Base-by-base conservation (phyloP, 768 basidiomycete genomes). In the Scleroderma bovista region DNA sequence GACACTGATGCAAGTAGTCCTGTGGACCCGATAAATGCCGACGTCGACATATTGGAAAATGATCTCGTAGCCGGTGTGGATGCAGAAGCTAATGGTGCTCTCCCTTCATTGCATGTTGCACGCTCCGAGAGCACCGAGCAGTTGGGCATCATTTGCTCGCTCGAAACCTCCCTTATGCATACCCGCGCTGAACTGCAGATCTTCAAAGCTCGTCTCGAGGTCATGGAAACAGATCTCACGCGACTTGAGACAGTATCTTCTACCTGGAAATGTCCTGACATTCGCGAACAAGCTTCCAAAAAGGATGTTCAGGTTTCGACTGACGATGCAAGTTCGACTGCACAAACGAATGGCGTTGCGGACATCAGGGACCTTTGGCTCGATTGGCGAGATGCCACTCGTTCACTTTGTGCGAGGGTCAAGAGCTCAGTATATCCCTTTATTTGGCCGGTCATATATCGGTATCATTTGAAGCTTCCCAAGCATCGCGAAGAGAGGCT, bases 191-290 rank as follows among this genome's bases (percentile, higher is more conserved):
- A 67, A 22, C 39, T 66, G 29, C 62, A 67, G 17, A 46, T 24
- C 3, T 61, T 67, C 23, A 56, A 48, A 32, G n/a, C 58, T 38
- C 66, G 67, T 13, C 33, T 66, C 34, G 65, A 68, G 34, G 47
- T 38, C 13, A 46, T 68, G 23, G 65, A 66, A 53, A 50, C 54
- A 12, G 54, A 67, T 19, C 54, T 58, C 2, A 26, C 48, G 2
- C 50, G 49, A 37, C 54, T 50, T 22, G 60, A 66, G 44, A 54
- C 22, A 3, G 46, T 39, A 16, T 33, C 24, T 23, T 19, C 48
- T 20, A 31, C 53, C 2, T 17, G 23, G 16, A 16, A 32, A 31
- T 8, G 32, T 9, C 26, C 9, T 29, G 26, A 29, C 26, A 19
- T 13, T 36, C 4, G 6, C 17, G 45, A 42, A 19, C 24, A 36